Evolutionary conservation across 1,284 basidiomycete genomes (phyloP).

Genomic region (Ustilago hordei): DNA sequence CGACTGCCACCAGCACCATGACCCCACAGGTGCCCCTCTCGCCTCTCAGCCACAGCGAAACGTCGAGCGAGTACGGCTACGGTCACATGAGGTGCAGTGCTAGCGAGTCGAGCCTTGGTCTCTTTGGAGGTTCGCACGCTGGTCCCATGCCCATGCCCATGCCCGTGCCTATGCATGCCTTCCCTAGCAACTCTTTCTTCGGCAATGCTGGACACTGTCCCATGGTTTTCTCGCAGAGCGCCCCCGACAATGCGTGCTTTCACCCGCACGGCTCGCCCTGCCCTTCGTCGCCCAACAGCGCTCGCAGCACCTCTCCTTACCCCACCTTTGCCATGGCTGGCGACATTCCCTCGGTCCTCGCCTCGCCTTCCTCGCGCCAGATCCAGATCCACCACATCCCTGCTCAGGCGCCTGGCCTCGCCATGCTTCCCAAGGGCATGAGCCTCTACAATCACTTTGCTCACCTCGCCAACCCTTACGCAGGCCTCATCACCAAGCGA

Average conservation of each 20-base stretch:
- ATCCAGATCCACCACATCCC: constrained; percentile 46
- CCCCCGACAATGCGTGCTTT: constrained; percentile 33
- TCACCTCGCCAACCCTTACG: constrained; percentile 51
- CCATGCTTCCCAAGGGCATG: constrained; percentile 50
- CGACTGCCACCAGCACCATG: neutral
- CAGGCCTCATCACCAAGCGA: constrained; percentile 65
- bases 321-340: constrained; percentile 22
- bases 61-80: constrained; percentile 21
- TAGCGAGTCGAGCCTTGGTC: constrained; percentile 43
- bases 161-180: constrained; percentile 26
- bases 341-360: constrained; percentile 36
- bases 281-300: constrained; percentile 50
- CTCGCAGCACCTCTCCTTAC: constrained; percentile 46
- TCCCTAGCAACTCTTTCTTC: constrained; percentile 27
- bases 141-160: constrained; percentile 31
- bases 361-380: constrained; percentile 37
- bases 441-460: constrained; percentile 45
- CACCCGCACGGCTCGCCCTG: constrained; percentile 43
- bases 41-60: constrained; percentile 19
- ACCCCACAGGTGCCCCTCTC: constrained; percentile 20
- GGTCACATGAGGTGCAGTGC: constrained; percentile 23
- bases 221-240: constrained; percentile 50
- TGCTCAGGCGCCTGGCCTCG: constrained; percentile 27
- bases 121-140: constrained; percentile 24
- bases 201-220: constrained; percentile 27